phyloP scores from a whole-genome alignment of 352 stramenopile genomes.

The Pythium rishiriense region DNA sequence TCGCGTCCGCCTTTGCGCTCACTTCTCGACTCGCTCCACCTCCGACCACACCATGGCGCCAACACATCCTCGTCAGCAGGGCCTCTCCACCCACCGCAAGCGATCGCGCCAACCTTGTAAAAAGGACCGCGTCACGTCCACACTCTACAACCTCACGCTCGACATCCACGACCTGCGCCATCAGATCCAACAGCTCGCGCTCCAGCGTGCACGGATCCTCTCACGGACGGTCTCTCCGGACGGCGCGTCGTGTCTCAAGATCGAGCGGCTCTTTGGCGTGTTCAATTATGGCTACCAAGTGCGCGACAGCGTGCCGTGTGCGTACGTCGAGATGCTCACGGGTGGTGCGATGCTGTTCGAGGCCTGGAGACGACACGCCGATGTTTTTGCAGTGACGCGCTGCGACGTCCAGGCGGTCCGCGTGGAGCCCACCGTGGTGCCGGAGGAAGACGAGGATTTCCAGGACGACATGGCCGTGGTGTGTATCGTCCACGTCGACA shows the following conservation, averaged over 20 bases:
- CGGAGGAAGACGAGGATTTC: not conserved
- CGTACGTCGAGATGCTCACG: not conserved
- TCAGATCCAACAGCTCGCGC: not conserved
- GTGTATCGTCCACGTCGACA: not conserved
- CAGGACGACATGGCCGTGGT: not conserved
- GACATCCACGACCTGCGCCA: slow-evolving; percentile 7
- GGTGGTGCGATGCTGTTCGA: slow-evolving; percentile 3
- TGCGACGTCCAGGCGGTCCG: not conserved
- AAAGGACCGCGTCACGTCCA: not conserved
- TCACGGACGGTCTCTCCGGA: not conserved
- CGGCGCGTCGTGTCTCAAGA: not conserved
- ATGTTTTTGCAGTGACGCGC: not conserved
- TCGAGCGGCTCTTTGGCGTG: not conserved
- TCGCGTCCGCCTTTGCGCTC: too few relatives aligned
- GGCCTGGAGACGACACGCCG: not conserved
- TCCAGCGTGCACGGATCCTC: not conserved
- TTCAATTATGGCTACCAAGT: too few relatives aligned
- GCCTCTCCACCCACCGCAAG: not conserved
- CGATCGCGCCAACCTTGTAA: not conserved
- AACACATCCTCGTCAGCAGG: too few relatives aligned
- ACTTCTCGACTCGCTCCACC: too few relatives aligned
- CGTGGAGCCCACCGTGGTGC: not conserved
- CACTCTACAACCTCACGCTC: slow-evolving; percentile 4
- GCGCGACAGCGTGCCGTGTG: too few relatives aligned
- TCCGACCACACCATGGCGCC: too few relatives aligned